Base-by-base conservation (phyloP, 1,284 basidiomycete species). In the Takashimella koratensis region DNA sequence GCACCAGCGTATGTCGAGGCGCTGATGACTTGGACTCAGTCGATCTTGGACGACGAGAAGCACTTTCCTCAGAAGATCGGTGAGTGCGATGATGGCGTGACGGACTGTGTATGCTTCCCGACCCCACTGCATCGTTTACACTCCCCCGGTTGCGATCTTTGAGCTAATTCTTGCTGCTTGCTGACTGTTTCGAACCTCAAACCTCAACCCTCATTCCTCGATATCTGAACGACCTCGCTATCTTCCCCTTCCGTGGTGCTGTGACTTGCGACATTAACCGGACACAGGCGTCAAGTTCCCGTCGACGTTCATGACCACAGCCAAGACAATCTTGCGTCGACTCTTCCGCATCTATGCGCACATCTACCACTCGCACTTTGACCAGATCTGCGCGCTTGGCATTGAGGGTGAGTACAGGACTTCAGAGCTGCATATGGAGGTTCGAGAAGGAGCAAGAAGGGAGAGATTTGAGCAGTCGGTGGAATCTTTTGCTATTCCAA, bases 301-400 rank as follows among this genome's bases (percentile, higher is more conserved):
- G 3, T 84, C 84, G 69, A 90, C 86, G 68, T 98, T 98, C 77
- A 84, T 86, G 43, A 86, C 90, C 20, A 95, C 90, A 0, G 87
- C 97, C 59, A 88, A 92, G 73, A 92, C 90, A 13, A 93, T 99
- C 56, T 83, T 94, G 53, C 83, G 96, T 49, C 83, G 96, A 23
- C 77, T 99, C 46, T 98, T 98, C 82, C 83, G 96, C 13, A 90
- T 99, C 42, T 99, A 99, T 71, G 96, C 94, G 21, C 96, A 99
- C 75, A 86, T 98, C 67, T 99, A 99, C 80, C 96, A 95, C 81
- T 94, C 94, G 66, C 96, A 99, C 77, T 98, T 99, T 76, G 95
- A 98, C 67, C 95, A 98, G 70, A 91, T 98, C 57, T 98, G 95
- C 75, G 96, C 95, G 6, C 79, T 99, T 47, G 93, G 93, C 13